phyloP scores from a whole-genome alignment of 2,329 filamentous ascomycete genomes.

The Aspergillus aculeatinus region DNA sequence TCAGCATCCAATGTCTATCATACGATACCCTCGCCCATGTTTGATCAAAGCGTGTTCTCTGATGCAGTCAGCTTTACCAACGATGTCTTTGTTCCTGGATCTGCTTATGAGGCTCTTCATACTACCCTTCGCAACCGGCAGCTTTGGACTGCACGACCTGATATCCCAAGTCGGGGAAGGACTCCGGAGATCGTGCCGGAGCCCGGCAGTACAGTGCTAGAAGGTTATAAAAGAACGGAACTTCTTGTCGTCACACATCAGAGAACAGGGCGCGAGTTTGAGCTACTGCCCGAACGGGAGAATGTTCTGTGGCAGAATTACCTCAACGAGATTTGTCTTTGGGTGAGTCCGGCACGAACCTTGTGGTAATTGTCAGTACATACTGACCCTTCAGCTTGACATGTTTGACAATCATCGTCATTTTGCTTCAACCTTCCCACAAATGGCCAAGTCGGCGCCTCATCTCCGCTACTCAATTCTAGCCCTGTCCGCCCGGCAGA shows the following conservation, averaged over 20 bases:
- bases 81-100: slow-evolving; percentile 50
- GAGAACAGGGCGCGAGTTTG: slow-evolving; percentile 22
- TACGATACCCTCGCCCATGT: slow-evolving; percentile 23
- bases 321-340: slow-evolving; percentile 31
- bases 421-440: slow-evolving; percentile 51
- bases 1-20: slow-evolving; percentile 17
- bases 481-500: slow-evolving; percentile 53
- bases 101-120: slow-evolving; percentile 49
- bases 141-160: slow-evolving; percentile 47
- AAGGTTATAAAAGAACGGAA: too few relatives aligned
- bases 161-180: slow-evolving; percentile 34
- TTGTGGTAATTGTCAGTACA: too few relatives aligned
- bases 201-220: neutral
- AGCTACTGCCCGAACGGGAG: slow-evolving; percentile 31
- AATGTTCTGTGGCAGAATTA: slow-evolving; percentile 35
- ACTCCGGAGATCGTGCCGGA: slow-evolving; percentile 22
- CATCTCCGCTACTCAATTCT: slow-evolving; percentile 52
- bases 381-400: slow-evolving; percentile 42
- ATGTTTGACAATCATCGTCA: slow-evolving; percentile 54
- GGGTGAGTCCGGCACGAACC: slow-evolving; percentile 18
- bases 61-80: slow-evolving; percentile 41
- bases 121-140: slow-evolving; percentile 48
- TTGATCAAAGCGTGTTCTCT: slow-evolving; percentile 26
- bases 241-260: slow-evolving; percentile 1
- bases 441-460: slow-evolving; percentile 46